These are phyloP conservation scores for Cerrena zonata DNA, from an alignment of 1,284 basidiomycete species.

Conservation along the genomic window DNA sequence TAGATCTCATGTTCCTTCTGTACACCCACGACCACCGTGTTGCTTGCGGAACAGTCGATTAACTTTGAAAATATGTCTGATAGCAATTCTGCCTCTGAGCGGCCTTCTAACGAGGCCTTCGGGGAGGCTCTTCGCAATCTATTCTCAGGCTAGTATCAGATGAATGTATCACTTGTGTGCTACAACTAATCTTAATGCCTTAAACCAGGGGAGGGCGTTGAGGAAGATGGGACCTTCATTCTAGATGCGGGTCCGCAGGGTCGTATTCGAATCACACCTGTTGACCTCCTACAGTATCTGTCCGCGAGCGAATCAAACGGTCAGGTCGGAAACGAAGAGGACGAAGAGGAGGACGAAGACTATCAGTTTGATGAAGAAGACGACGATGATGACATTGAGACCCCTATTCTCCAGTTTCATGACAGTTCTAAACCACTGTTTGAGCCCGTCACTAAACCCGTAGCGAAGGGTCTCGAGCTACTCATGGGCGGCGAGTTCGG, in stretches of 20 bases:
- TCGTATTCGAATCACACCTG: constrained; percentile 3
- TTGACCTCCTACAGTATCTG: constrained; percentile 13
- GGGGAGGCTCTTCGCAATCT: too few species aligned
- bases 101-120: too few species aligned
- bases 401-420: constrained; percentile 2
- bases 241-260: background rate
- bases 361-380: constrained; percentile 35
- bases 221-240: background rate
- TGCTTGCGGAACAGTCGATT: too few species aligned
- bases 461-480: constrained; percentile 65
- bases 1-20: background rate
- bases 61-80: too few species aligned
- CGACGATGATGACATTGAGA: constrained; percentile 32
- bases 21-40: background rate
- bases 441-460: constrained; percentile 53
- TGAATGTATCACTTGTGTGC: too few species aligned
- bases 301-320: constrained; percentile 9
- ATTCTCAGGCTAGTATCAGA: too few species aligned
- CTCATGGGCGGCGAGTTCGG: constrained; percentile 85
- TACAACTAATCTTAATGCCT: too few species aligned
- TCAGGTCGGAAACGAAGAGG: constrained; percentile 22
- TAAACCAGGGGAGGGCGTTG: too few species aligned
- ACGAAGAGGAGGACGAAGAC: constrained; percentile 37
- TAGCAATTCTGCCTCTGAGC: too few species aligned
- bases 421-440: background rate